Evolutionary conservation across 2,329 filamentous ascomycete genomes (phyloP).

Genomic region (Helminthosporium solani): DNA sequence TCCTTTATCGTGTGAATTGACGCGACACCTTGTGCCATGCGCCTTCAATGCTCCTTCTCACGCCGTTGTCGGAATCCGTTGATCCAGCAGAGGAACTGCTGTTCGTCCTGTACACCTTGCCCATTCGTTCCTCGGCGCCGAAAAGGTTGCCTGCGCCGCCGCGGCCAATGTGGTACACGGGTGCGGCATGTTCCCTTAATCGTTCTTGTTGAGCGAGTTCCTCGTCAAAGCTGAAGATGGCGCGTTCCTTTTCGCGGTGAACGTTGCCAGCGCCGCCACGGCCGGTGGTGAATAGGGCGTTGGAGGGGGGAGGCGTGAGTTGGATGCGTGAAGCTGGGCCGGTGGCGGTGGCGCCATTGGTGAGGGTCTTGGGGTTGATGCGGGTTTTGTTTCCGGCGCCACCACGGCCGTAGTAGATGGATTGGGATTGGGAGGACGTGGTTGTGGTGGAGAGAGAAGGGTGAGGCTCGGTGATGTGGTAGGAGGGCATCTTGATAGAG

Average conservation of each 20-base stretch:
- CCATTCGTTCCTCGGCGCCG: constrained; percentile 37
- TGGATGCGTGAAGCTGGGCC: constrained; percentile 53
- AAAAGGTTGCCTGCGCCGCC: constrained; percentile 61
- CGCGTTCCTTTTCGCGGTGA: constrained; percentile 54
- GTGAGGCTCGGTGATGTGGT: constrained; percentile 63
- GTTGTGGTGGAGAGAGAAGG: constrained; percentile 56
- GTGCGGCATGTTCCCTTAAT: constrained; percentile 56
- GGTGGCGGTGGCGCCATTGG: constrained; percentile 47
- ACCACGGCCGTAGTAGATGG: constrained; percentile 57
- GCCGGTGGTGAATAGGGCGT: constrained; percentile 62
- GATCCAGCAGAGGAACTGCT: constrained; percentile 12
- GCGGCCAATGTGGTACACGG: constrained; percentile 64
- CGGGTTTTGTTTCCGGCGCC: constrained; percentile 61
- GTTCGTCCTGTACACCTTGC: constrained; percentile 10
- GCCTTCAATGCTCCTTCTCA: constrained; percentile 35
- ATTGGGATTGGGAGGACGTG: no score
- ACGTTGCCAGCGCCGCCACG: constrained; percentile 69
- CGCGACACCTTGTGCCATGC: constrained; percentile 39
- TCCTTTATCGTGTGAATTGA: constrained; percentile 32
- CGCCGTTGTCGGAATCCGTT: constrained; percentile 27
- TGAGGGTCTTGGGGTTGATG: constrained; percentile 56
- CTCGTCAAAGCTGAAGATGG: constrained; percentile 69
- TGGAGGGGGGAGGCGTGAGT: constrained; percentile 48
- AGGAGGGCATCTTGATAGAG: constrained; percentile 35
- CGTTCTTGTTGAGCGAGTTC: constrained; percentile 60